Evolutionary conservation across 1,284 basidiomycete genomes (phyloP).

Genomic region (Cutaneotrichosporon sp.): DNA sequence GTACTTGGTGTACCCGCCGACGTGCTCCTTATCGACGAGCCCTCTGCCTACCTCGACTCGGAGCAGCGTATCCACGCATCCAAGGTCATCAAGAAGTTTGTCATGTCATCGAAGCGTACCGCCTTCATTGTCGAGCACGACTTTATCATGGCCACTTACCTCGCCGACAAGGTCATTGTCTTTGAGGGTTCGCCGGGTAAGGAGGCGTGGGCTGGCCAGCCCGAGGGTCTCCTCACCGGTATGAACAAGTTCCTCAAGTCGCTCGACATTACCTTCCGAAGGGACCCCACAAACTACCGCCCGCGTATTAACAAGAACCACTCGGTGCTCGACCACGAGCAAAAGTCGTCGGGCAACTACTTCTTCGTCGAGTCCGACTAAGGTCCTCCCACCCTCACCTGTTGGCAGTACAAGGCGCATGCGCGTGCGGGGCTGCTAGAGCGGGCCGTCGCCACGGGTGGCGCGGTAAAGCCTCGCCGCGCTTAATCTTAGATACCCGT

Average conservation of each 20-base stretch:
- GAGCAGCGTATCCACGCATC: conserved; percentile 96
- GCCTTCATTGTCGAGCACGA: conserved; percentile 61
- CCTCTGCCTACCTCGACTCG: conserved; percentile 71
- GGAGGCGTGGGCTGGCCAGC: conserved; percentile 70
- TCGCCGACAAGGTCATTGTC: conserved; percentile 94
- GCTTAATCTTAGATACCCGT: conserved; percentile 8
- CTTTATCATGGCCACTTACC: conserved; percentile 72
- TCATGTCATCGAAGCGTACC: conserved; percentile 91
- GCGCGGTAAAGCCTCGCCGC: conserved; percentile 4
- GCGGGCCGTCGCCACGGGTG: conserved; percentile 7
- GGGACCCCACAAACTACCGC: conserved; percentile 87
- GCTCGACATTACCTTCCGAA: conserved; percentile 90
- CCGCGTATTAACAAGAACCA: conserved; percentile 91
- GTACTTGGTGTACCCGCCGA: conserved; percentile 76
- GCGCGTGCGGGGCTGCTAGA: conserved; percentile 8
- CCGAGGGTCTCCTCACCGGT: conserved; percentile 52
- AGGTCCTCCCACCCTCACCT: background rate
- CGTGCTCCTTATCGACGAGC: conserved; percentile 72
- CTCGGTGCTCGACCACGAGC: conserved; percentile 70
- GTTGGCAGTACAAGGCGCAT: conserved; percentile 8
- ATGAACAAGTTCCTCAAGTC: conserved; percentile 74
- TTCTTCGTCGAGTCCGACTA: conserved; percentile 43
- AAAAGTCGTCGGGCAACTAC: conserved; percentile 61
- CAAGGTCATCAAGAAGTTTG: conserved; percentile 96
- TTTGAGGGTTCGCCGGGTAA: conserved; percentile 84